Conservation (phyloP, 495 filamentous ascomycete genomes). For the Bryoglossum gracile region DNA sequence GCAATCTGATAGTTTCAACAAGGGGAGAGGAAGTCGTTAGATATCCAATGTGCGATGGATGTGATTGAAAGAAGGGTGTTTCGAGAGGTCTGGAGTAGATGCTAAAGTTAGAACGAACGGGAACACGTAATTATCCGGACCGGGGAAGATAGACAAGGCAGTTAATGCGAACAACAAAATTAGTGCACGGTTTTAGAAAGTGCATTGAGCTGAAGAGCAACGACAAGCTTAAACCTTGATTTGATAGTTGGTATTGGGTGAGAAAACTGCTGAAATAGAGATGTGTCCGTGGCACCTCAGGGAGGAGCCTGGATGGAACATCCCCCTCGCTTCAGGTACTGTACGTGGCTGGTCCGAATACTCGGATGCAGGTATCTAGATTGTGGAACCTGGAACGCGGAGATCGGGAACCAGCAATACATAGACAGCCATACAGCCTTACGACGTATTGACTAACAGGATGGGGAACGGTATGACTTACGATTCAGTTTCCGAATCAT, state of each 20-base stretch:
- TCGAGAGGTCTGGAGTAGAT: slow-evolving; percentile 27
- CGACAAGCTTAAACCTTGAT: slow-evolving; percentile 17
- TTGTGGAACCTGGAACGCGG: too few relatives aligned
- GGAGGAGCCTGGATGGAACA: slow-evolving; percentile 4
- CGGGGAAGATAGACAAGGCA: slow-evolving; percentile 13
- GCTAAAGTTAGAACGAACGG: slow-evolving; percentile 4
- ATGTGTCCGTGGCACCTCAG: neutral
- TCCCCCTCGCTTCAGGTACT: slow-evolving; percentile 2
- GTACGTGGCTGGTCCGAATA: neutral
- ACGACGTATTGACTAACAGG: neutral
- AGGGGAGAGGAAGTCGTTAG: slow-evolving; percentile 78
- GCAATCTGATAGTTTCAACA: slow-evolving; percentile 44
- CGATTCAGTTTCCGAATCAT: slow-evolving; percentile 64
- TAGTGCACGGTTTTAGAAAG: slow-evolving; percentile 8
- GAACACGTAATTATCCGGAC: slow-evolving; percentile 11
- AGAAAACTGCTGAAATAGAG: neutral
- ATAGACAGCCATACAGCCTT: neutral
- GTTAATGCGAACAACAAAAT: slow-evolving; percentile 12
- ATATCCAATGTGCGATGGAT: slow-evolving; percentile 71
- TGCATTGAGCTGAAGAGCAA: neutral
- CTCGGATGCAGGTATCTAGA: too few relatives aligned
- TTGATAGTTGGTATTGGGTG: neutral
- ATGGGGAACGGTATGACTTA: slow-evolving; percentile 39
- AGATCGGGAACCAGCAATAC: too few relatives aligned
- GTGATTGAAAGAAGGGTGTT: slow-evolving; percentile 56